Base-by-base conservation (phyloP, 495 filamentous ascomycete species). In the Daldinia concentrica region DNA sequence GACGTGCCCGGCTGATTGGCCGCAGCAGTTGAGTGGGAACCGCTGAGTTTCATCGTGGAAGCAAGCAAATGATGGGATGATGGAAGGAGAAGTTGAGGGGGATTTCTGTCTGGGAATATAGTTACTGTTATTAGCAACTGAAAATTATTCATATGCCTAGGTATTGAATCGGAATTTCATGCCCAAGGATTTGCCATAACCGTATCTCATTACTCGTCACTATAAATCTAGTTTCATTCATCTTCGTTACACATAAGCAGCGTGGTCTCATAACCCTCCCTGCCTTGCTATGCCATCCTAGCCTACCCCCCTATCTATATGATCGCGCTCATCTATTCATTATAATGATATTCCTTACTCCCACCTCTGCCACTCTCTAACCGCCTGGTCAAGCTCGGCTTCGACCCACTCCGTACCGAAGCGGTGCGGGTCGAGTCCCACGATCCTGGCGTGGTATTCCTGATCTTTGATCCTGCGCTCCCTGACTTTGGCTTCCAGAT, bases 321-420 rank as follows among this genome's bases (percentile, higher is more conserved):
- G 37, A 45, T 9, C 45, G 14, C 9, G 27, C 37, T 7, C 6
- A 52, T 59, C 14, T 32, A 57, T 57, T 51, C 30, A 30, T 51
- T 56, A 27, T 55, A 57, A 54, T 36, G 12, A 12, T 30, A 29
- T 82, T 73, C 48, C 34, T 81, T 74, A 88, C 71, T 88, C 87
- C 79, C 84, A 87, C 48, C 77, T 78, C 71, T 78, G 82, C 88
- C 88, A 90, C 65, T 88, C 84, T 62, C 83, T 80, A 39, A 82
- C 64, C 27, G 86, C 80, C 69, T 79, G 81, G 48, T 77, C 79
- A 56, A 82, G 70, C 74, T 88, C 86, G 22, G 68, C 79, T 60
- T 84, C 80, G 51, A 86, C 79, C 69, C 82, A 77, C 59, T 82
- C 82, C 17, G 83, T 82, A 39, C 79, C 79, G 22, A 78, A 74